These are phyloP conservation scores for Salix purpurea DNA, from an alignment of 345 rosid genomes.

Conservation along the genomic window DNA sequence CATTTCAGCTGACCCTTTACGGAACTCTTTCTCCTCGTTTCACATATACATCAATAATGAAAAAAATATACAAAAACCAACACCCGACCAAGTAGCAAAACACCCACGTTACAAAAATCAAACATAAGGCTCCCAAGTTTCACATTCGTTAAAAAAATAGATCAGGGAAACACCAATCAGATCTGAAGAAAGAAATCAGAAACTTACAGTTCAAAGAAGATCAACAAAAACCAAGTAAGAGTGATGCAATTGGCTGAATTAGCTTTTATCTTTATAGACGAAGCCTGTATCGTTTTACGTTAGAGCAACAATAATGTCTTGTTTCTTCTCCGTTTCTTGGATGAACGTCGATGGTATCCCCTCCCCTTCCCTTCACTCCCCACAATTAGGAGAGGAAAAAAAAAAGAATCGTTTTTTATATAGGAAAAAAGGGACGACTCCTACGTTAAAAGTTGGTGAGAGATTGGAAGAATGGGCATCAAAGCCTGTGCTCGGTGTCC, in stretches of 20 bases:
- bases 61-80: background rate
- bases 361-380: background rate
- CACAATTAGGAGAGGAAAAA: background rate
- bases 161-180: background rate
- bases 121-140: background rate
- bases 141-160: background rate
- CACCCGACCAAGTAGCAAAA: background rate
- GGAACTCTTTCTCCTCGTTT: background rate
- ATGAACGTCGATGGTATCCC: background rate
- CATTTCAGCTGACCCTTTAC: background rate
- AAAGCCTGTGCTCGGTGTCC: background rate
- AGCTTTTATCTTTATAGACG: background rate
- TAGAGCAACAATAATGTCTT: background rate
- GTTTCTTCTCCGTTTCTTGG: constrained; percentile 5
- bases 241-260: too few species aligned
- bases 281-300: background rate
- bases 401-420: background rate
- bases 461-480: background rate
- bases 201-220: constrained; percentile 1
- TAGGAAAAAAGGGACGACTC: background rate
- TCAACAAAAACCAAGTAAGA: background rate
- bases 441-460: background rate
- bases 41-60: background rate
- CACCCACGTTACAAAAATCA: background rate
- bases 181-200: constrained; percentile 1